Evolutionary conservation across 352 stramenopile genomes (phyloP), one percentile per base, ranked within the genome.

Genomic region (Pythium brachiatum): DNA sequence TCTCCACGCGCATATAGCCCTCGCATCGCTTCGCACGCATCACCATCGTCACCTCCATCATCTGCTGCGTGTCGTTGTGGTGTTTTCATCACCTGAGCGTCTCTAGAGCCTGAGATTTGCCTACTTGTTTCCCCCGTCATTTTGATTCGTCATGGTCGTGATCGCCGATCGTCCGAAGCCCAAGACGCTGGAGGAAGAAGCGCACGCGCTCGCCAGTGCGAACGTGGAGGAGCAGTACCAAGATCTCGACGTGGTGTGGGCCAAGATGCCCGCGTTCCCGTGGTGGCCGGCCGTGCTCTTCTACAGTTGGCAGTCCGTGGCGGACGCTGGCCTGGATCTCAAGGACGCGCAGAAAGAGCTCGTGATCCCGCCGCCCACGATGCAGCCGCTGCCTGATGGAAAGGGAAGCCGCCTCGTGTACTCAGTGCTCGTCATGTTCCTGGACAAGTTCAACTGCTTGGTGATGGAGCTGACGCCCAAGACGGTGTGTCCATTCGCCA

Each of bases 201-300:
- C 62, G 23, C 76, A 70, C 16, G 26, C 61, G 20, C 60, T 80
- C 29, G 68, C 69, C 20, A 63, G 82, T n/a, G 32, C 58, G 6
- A 60, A 73, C 21, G 74, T 90, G 27, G 60, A 85, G 38, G 74
- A 83, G 62, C 43, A 78, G 31, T 91, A 90, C 68, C 74, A 75
- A 29, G 78, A 89, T 59, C 84, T 82, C 48, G 83, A 92, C 61
- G 66, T 95, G 13, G 86, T 95, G 4, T 95, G 86, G 86, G 72
- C 78, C 43, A 89, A 90, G 60, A 75, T 91, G 34, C 32, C 53
- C 4, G 70, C 75, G 13, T 95, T 76, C 52, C 83, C 86, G 66
- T 93, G 81, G 81, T 95, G 86, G 86, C 86, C 86, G 2, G 81
- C 70, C 36, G 69, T 95, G 53, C 55, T 95, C 21, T 95, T 95